Evolutionary conservation across 257 asterid species (phyloP).

Genomic region (Primulina eburnea): DNA sequence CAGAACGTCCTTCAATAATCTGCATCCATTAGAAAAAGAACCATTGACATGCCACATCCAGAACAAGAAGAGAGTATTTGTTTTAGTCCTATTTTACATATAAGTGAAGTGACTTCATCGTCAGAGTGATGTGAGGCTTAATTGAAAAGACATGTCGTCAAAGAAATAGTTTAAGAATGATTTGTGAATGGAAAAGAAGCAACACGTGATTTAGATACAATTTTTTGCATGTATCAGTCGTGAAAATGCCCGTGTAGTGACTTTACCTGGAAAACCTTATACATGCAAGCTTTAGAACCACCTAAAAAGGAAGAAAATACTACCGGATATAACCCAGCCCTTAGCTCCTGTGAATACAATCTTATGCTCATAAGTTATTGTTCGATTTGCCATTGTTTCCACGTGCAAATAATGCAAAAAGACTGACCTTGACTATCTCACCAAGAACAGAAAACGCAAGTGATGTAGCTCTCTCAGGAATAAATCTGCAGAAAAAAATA

Average conservation of each 20-base stretch:
- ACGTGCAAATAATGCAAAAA: not conserved
- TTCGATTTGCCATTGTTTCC: constrained; percentile 7
- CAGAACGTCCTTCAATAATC: constrained; percentile 77
- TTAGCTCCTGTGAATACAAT: constrained; percentile 52
- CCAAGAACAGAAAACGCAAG: constrained; percentile 61
- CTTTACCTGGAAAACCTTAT: constrained; percentile 81
- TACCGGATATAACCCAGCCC: constrained; percentile 64
- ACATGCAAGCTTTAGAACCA: constrained; percentile 94
- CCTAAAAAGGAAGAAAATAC: constrained; percentile 73
- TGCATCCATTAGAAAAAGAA: constrained; percentile 34
- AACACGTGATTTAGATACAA: not conserved
- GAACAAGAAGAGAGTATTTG: not conserved
- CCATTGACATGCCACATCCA: constrained; percentile 2
- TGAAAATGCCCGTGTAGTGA: constrained; percentile 12
- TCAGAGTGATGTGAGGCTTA: constrained; percentile 7
- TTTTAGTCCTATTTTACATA: not conserved
- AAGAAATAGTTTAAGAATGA: not conserved
- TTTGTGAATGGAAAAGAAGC: not conserved
- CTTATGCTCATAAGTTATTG: not conserved
- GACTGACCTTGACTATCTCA: constrained; percentile 70
- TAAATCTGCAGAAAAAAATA: constrained; percentile 49
- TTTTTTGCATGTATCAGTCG: not conserved
- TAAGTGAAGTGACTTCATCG: constrained; percentile 17
- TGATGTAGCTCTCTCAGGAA: constrained; percentile 81
- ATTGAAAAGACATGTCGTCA: constrained; percentile 17